Percentiles rank a stretch among this genome's conserved stretches.
phyloP scores from a whole-genome alignment of 108 stramenopile genomes.

The Discostella stelligeroides region DNA sequence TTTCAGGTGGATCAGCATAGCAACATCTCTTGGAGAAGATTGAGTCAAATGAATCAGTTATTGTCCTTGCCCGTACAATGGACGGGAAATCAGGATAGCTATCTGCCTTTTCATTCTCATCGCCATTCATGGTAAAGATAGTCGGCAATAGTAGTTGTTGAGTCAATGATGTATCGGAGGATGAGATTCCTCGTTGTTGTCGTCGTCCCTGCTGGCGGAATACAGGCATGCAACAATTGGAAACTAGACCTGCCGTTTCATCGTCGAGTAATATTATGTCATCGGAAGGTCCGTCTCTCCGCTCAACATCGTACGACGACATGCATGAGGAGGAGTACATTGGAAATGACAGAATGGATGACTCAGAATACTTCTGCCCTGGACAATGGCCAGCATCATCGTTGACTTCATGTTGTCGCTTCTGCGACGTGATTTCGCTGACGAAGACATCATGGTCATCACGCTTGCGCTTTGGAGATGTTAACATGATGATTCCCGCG shows the following conservation, averaged over 20 bases:
- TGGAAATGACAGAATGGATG: too few species aligned
- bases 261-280: constrained; percentile 6
- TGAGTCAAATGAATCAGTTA: constrained; percentile 1
- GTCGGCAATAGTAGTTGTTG: background rate
- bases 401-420: too few species aligned
- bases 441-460: too few species aligned
- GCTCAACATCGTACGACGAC: constrained; percentile 1
- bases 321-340: background rate
- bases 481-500: too few species aligned
- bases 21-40: background rate
- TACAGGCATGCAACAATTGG: constrained; percentile 1
- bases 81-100: constrained; percentile 3
- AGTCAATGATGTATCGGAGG: background rate
- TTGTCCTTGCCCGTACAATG: constrained; percentile 13
- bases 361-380: too few species aligned
- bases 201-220: background rate
- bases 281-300: constrained; percentile 7
- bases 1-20: constrained; percentile 25
- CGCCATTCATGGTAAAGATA: background rate
- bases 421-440: too few species aligned
- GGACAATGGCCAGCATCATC: too few species aligned
- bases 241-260: background rate
- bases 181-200: background rate
- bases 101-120: background rate
- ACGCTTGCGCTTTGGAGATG: too few species aligned